Evolutionary conservation across 208 protist genomes (phyloP).

Genomic region (Trypanosoma mega): DNA sequence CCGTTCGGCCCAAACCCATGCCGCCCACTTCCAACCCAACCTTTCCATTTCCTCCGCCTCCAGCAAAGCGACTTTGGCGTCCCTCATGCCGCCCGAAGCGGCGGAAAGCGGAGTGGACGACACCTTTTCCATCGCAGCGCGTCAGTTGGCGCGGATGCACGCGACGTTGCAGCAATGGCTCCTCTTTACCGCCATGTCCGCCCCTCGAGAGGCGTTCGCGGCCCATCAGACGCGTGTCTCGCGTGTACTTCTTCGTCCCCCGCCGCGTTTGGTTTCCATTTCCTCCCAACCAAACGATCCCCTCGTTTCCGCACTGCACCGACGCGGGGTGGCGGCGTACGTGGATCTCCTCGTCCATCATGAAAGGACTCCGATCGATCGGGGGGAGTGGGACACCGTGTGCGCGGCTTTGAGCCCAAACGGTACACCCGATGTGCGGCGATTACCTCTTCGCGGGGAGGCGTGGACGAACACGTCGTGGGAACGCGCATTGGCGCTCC

Average conservation of each 20-base stretch:
- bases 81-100: no score
- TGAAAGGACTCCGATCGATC: neutral
- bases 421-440: no score
- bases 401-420: constrained; percentile 19
- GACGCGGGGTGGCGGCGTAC: constrained; percentile 39
- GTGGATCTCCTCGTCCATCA: constrained; percentile 40
- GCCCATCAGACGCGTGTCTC: constrained; percentile 18
- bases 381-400: constrained; percentile 31
- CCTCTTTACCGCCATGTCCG: constrained; percentile 13
- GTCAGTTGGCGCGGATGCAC: constrained; percentile 24
- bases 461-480: constrained; percentile 16
- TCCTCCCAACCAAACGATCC: no score
- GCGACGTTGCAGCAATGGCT: constrained; percentile 32
- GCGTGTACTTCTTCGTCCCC: constrained; percentile 16
- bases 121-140: constrained; percentile 10
- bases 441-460: constrained; percentile 13
- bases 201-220: constrained; percentile 17
- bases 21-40: neutral
- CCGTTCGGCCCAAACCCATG: constrained; percentile 5
- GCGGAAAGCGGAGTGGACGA: neutral
- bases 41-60: neutral
- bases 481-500: constrained; percentile 23
- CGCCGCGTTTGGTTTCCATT: constrained; percentile 14
- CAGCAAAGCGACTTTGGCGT: neutral
- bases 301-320: constrained; percentile 26